Conservation (phyloP, 331 rosid species). For the Dryas integrifolia region DNA sequence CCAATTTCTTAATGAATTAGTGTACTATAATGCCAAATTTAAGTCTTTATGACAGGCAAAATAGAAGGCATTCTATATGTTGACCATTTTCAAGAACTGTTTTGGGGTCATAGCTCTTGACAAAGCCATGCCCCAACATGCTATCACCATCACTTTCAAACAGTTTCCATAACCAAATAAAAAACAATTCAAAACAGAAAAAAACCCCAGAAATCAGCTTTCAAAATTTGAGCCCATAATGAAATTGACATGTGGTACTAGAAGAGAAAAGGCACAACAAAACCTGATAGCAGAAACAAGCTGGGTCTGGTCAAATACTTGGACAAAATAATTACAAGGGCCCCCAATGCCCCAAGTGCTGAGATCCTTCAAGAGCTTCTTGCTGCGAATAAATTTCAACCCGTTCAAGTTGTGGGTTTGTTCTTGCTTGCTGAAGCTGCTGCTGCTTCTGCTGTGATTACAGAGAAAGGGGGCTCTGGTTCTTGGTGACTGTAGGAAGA, state of each 20-base stretch:
- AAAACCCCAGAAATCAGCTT: not conserved
- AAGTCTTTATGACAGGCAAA: not conserved
- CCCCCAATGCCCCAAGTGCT: constrained; percentile 40
- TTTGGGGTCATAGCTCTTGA: too few species aligned
- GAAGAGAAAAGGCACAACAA: not conserved
- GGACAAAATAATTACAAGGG: constrained; percentile 30
- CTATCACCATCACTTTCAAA: too few species aligned
- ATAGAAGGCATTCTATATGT: not conserved
- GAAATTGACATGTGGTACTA: not conserved
- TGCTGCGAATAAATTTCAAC: constrained; percentile 22
- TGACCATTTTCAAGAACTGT: too few species aligned
- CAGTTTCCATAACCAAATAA: not conserved
- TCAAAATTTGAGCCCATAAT: not conserved
- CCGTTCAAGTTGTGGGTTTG: constrained; percentile 6
- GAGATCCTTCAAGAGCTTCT: constrained; percentile 34
- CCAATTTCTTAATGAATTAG: not conserved
- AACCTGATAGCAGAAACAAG: constrained; percentile 36
- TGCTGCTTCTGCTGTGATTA: not conserved
- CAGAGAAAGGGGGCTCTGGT: not conserved
- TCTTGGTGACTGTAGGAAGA: constrained; percentile 10
- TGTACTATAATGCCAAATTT: not conserved
- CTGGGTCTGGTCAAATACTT: constrained; percentile 30
- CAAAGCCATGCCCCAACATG: too few species aligned
- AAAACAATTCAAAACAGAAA: not conserved
- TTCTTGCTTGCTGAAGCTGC: constrained; percentile 12